Conservation (phyloP, 2,329 filamentous ascomycete genomes). For the Clarireedia hainanense region DNA sequence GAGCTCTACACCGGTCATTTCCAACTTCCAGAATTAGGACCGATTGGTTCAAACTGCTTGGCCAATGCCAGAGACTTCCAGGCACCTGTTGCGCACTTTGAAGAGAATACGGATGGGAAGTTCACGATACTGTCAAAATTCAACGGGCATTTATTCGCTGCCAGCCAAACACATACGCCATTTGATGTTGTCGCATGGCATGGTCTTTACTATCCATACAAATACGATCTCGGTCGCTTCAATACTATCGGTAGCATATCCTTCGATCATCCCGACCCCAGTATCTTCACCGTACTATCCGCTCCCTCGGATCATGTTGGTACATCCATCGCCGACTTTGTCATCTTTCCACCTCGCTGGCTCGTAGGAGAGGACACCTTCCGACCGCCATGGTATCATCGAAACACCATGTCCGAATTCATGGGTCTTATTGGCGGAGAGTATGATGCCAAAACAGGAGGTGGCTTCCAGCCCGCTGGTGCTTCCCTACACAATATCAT, state of each 20-base stretch:
- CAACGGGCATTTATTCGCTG: constrained; percentile 57
- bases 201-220: constrained; percentile 72
- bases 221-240: constrained; percentile 74
- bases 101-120: constrained; percentile 42
- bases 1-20: constrained; percentile 70
- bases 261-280: constrained; percentile 71
- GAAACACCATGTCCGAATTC: constrained; percentile 58
- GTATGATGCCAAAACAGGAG: constrained; percentile 50
- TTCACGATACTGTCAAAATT: constrained; percentile 57
- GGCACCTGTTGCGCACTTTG: constrained; percentile 60
- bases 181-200: constrained; percentile 79
- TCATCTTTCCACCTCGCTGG: constrained; percentile 59
- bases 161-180: constrained; percentile 60
- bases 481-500: constrained; percentile 57
- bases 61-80: constrained; percentile 72
- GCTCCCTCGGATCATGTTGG: constrained; percentile 46
- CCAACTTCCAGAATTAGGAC: constrained; percentile 61
- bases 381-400: constrained; percentile 55
- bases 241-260: constrained; percentile 66
- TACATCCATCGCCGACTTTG: constrained; percentile 55
- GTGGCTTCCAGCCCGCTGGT: constrained; percentile 52
- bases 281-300: constrained; percentile 64
- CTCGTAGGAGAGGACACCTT: constrained; percentile 53
- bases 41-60: constrained; percentile 67
- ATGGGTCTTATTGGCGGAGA: constrained; percentile 56